Evolutionary conservation across 2,329 filamentous ascomycete genomes (phyloP).

Genomic region (Cryoendolithus antarcticus): DNA sequence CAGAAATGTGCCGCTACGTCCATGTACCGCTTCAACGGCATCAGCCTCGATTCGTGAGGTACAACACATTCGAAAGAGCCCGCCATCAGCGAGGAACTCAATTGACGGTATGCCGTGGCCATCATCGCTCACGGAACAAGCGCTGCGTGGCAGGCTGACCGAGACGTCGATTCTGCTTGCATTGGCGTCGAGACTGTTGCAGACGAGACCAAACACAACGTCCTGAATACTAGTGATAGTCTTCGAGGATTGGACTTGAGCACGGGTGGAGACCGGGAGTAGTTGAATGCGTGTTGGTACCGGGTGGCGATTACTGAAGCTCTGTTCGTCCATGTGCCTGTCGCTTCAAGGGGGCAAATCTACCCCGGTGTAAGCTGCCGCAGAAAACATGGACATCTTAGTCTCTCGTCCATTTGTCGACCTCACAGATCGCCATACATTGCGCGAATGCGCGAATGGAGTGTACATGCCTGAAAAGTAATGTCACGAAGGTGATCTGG

Average conservation of each 20-base stretch:
- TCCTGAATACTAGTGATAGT: slow-evolving; percentile 61
- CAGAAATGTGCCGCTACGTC: slow-evolving; percentile 62
- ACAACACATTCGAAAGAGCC: slow-evolving; percentile 54
- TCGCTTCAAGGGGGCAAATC: too few relatives aligned
- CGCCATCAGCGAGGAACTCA: slow-evolving; percentile 61
- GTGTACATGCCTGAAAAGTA: too few relatives aligned
- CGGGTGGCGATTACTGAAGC: too few relatives aligned
- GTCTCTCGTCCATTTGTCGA: too few relatives aligned
- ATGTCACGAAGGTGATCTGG: too few relatives aligned
- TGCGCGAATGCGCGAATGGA: too few relatives aligned
- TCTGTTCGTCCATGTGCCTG: too few relatives aligned
- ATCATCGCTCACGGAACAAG: slow-evolving; percentile 73
- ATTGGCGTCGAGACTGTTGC: slow-evolving; percentile 74
- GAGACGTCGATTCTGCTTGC: slow-evolving; percentile 57
- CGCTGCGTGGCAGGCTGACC: slow-evolving; percentile 63
- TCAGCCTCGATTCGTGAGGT: slow-evolving; percentile 57
- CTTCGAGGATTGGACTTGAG: slow-evolving; percentile 77
- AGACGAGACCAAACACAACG: slow-evolving; percentile 59
- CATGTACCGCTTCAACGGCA: slow-evolving; percentile 40
- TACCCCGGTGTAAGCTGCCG: too few relatives aligned
- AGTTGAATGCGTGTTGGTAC: too few relatives aligned
- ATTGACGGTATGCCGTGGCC: slow-evolving; percentile 60
- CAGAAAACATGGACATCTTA: too few relatives aligned
- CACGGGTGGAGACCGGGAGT: neutral
- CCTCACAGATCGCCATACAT: too few relatives aligned